These are phyloP conservation scores for Cymbomonas tetramitiformis DNA, from an alignment of 139 green algal genomes.

Conservation along the genomic window DNA sequence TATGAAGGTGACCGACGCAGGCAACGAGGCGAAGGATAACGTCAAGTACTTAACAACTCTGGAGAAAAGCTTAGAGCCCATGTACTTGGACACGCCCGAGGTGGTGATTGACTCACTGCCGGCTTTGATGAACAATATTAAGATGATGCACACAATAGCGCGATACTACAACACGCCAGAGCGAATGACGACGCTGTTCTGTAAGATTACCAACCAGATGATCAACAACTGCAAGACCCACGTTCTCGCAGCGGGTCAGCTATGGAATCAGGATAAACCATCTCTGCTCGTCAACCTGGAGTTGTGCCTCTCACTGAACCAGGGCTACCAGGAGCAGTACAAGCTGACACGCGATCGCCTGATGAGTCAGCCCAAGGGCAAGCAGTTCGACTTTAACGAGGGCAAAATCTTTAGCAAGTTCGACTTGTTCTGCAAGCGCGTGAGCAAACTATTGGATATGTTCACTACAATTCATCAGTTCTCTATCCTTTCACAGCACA, in stretches of 20 bases:
- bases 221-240: constrained; percentile 52
- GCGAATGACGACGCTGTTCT: constrained; percentile 66
- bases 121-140: constrained; percentile 56
- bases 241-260: constrained; percentile 36
- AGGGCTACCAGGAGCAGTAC: constrained; percentile 55
- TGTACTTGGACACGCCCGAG: constrained; percentile 43
- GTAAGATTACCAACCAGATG: constrained; percentile 68
- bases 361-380: constrained; percentile 33
- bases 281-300: constrained; percentile 44
- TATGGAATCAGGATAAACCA: constrained; percentile 64
- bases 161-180: constrained; percentile 67
- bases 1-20: constrained; percentile 56
- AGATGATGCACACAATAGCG: constrained; percentile 77
- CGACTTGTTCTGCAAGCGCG: constrained; percentile 73
- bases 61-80: constrained; percentile 55
- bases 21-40: constrained; percentile 78
- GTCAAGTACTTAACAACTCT: constrained; percentile 72
- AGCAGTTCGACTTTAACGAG: constrained; percentile 58
- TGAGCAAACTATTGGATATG: constrained; percentile 70
- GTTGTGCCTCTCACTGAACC: constrained; percentile 35
- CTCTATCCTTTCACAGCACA: constrained; percentile 62
- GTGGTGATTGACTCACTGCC: constrained; percentile 58
- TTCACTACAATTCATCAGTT: constrained; percentile 84
- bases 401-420: constrained; percentile 66
- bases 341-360: constrained; percentile 39